Conservation (phyloP, 208 protist genomes). For the Acanthamoeba culbertsoni region DNA sequence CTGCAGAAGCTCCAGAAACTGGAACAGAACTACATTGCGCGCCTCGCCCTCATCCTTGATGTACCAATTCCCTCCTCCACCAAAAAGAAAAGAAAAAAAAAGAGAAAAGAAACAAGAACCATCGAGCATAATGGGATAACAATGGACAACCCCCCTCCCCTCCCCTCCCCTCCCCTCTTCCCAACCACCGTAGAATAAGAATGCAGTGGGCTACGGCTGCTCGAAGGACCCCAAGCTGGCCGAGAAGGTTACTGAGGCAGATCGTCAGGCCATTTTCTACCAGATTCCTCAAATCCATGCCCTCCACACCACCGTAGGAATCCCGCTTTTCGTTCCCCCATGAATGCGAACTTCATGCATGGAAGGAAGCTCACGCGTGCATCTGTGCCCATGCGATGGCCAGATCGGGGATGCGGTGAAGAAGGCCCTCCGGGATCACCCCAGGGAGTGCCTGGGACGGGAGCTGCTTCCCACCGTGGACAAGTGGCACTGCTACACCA, state of each 20-base stretch:
- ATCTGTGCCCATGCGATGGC: not conserved
- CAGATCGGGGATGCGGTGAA: slow-evolving; percentile 15
- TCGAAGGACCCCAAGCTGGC: slow-evolving; percentile 16
- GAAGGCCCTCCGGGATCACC: not conserved
- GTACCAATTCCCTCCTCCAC: too few species aligned
- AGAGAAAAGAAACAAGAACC: too few species aligned
- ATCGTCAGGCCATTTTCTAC: slow-evolving; percentile 7
- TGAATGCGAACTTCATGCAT: not conserved
- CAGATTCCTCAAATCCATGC: not conserved
- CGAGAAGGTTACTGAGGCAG: not conserved
- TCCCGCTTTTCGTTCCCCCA: not conserved
- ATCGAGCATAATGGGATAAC: too few species aligned
- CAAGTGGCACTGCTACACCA: slow-evolving; percentile 21
- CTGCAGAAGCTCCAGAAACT: not conserved
- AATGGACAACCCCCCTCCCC: too few species aligned
- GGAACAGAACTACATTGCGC: not conserved
- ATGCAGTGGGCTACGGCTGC: not conserved
- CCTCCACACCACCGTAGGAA: not conserved
- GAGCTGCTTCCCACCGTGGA: not conserved
- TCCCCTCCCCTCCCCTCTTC: too few species aligned
- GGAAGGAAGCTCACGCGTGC: not conserved
- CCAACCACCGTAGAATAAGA: not conserved
- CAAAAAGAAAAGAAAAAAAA: too few species aligned
- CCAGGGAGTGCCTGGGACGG: not conserved
- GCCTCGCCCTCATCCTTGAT: not conserved